A percentile compares a stretch with the other conserved stretches of the same genome.
Evolutionary conservation across 1,284 basidiomycete species (phyloP).

Genomic region (Rhodotorula sp.): DNA sequence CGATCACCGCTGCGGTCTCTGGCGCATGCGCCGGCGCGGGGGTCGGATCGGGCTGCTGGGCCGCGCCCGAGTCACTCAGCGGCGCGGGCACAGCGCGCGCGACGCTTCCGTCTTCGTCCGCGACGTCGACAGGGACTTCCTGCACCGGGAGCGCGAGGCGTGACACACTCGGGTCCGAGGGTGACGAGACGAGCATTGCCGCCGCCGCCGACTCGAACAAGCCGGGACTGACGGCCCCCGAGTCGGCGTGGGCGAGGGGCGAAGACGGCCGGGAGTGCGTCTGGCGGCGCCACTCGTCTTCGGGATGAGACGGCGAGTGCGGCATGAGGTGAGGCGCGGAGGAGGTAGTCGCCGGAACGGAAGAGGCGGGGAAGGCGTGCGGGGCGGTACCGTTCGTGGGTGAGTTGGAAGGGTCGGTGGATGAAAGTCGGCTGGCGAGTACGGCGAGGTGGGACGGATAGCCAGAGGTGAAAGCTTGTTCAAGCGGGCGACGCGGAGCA

Average conservation of each 20-base stretch:
- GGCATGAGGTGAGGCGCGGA: too few species aligned
- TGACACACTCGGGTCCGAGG: conserved; percentile 1
- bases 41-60: too few species aligned
- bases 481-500: background rate
- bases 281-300: background rate
- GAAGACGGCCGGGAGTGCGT: background rate
- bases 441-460: background rate
- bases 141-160: background rate
- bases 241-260: background rate
- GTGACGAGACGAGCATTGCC: conserved; percentile 13
- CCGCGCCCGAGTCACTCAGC: too few species aligned
- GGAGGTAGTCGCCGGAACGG: background rate
- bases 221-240: background rate
- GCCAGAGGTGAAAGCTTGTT: background rate
- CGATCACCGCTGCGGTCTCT: background rate
- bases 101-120: conserved; percentile 13
- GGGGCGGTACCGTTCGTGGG: background rate
- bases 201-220: conserved; percentile 7
- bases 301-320: background rate
- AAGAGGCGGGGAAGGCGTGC: background rate
- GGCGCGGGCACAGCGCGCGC: background rate
- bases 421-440: too few species aligned
- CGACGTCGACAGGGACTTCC: conserved; percentile 8
- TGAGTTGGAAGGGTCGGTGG: background rate
- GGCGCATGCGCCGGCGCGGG: too few species aligned